Percentiles rank a stretch among this genome's conserved stretches.
Evolutionary conservation across 2,329 filamentous ascomycete species (phyloP).

Genomic region (Teratosphaeria pseudoeucalypti): DNA sequence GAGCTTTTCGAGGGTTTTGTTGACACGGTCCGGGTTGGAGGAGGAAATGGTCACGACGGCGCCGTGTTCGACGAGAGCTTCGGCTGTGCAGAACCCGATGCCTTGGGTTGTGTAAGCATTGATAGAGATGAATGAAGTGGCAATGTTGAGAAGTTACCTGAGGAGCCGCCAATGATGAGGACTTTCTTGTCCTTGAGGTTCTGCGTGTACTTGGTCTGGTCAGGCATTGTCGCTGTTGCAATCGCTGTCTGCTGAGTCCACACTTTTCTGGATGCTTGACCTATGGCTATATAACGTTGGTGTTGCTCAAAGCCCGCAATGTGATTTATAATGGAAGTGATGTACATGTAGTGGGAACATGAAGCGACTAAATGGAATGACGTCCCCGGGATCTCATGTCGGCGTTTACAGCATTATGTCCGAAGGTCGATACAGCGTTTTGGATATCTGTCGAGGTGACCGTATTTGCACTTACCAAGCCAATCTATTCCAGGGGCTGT

Average conservation of each 20-base stretch:
- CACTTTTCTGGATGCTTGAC: not conserved
- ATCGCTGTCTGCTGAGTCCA: not conserved
- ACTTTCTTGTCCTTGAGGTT: constrained; percentile 39
- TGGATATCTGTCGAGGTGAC: too few relatives aligned
- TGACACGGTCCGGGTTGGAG: constrained; percentile 42
- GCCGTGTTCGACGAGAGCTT: constrained; percentile 46
- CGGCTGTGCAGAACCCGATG: constrained; percentile 52
- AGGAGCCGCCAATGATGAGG: constrained; percentile 53
- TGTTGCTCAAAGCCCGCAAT: not conserved
- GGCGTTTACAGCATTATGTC: too few relatives aligned
- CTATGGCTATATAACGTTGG: not conserved
- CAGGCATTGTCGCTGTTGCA: constrained; percentile 27
- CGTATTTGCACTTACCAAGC: too few relatives aligned
- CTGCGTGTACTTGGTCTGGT: constrained; percentile 36
- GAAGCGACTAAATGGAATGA: not conserved
- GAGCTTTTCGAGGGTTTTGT: constrained; percentile 37
- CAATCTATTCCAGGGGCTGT: too few relatives aligned
- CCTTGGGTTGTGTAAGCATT: constrained; percentile 30
- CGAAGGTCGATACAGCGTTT: too few relatives aligned
- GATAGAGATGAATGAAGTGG: not conserved
- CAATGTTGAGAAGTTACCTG: constrained; percentile 13
- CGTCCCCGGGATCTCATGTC: too few relatives aligned
- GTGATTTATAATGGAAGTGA: not conserved
- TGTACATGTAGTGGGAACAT: not conserved
- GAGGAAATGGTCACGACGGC: constrained; percentile 51